A percentile compares a stretch with the other conserved stretches of the same genome.
phyloP scores from a whole-genome alignment of 306 rosid species.

The Crotalaria pallida region DNA sequence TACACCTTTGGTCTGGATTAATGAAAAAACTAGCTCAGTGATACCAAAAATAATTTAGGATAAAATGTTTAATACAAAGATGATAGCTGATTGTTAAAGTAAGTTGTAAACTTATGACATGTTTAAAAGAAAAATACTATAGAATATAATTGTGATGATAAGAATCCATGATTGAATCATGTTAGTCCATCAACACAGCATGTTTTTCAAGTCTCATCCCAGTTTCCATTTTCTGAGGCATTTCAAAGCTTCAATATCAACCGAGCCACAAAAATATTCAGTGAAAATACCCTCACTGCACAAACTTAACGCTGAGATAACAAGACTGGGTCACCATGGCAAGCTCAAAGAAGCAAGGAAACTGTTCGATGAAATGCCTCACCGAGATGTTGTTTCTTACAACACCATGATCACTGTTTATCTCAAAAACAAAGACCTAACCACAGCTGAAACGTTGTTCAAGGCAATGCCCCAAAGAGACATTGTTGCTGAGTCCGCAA shows the following conservation, averaged over 20 bases:
- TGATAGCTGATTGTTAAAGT: too few relatives aligned
- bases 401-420: slow-evolving; percentile 28
- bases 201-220: not conserved
- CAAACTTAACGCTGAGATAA: slow-evolving; percentile 24
- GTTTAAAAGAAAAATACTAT: too few relatives aligned
- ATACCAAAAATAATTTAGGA: not conserved
- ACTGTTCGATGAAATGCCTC: slow-evolving; percentile 34
- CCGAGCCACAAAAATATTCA: not conserved
- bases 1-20: too few relatives aligned
- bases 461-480: slow-evolving; percentile 12
- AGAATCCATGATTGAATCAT: not conserved
- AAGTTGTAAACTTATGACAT: too few relatives aligned
- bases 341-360: slow-evolving; percentile 33
- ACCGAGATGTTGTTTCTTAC: slow-evolving; percentile 26
- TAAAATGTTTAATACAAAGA: too few relatives aligned
- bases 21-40: not conserved
- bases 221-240: not conserved
- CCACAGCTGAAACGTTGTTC: slow-evolving; percentile 25
- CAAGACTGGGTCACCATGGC: slow-evolving; percentile 15
- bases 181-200: not conserved
- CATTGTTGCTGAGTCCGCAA: slow-evolving; percentile 33
- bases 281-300: not conserved
- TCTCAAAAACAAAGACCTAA: slow-evolving; percentile 27
- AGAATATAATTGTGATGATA: not conserved
- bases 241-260: slow-evolving; percentile 15